phyloP scores from a whole-genome alignment of 441 rosid species.

The Pelargonium australe region DNA sequence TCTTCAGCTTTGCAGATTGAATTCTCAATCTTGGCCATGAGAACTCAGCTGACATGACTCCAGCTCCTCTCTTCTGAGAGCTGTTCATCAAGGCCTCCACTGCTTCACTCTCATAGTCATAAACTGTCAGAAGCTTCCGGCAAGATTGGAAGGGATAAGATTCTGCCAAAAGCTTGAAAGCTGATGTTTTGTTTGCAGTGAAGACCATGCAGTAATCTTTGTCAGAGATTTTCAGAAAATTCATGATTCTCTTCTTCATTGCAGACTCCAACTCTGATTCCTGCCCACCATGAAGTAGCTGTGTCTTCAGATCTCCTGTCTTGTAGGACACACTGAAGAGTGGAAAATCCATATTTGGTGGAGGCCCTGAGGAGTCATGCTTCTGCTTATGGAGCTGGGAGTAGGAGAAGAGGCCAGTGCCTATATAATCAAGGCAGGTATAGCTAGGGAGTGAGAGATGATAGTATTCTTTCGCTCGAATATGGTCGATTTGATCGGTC shows the following conservation, averaged over 20 bases:
- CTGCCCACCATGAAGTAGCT: conserved; percentile 65
- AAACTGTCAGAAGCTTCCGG: conserved; percentile 62
- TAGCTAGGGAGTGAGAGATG: conserved; percentile 55
- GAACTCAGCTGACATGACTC: conserved; percentile 67
- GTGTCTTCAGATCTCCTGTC: conserved; percentile 69
- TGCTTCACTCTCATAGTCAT: conserved; percentile 84
- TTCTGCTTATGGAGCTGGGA: conserved; percentile 44
- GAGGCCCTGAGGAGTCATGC: conserved; percentile 35
- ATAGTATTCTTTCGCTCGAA: conserved; percentile 54
- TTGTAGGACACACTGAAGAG: conserved; percentile 71
- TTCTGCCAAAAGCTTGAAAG: conserved; percentile 78
- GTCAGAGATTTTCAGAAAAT: conserved; percentile 62
- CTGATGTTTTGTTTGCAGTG: conserved; percentile 78
- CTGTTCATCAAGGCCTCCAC: conserved; percentile 52
- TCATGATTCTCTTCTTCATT: conserved; percentile 69
- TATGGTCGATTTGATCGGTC: conserved; percentile 48
- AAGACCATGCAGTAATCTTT: conserved; percentile 77
- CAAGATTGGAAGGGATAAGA: conserved; percentile 69
- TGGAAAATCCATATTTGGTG: conserved; percentile 41
- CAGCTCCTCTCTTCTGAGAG: conserved; percentile 70
- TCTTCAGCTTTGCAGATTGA: conserved; percentile 51
- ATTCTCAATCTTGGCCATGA: conserved; percentile 83
- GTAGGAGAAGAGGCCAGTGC: conserved; percentile 75
- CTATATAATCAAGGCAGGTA: conserved; percentile 87
- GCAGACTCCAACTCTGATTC: conserved; percentile 59